Base-by-base conservation (phyloP, 2,329 filamentous ascomycete genomes). In the Penicillium sp. region DNA sequence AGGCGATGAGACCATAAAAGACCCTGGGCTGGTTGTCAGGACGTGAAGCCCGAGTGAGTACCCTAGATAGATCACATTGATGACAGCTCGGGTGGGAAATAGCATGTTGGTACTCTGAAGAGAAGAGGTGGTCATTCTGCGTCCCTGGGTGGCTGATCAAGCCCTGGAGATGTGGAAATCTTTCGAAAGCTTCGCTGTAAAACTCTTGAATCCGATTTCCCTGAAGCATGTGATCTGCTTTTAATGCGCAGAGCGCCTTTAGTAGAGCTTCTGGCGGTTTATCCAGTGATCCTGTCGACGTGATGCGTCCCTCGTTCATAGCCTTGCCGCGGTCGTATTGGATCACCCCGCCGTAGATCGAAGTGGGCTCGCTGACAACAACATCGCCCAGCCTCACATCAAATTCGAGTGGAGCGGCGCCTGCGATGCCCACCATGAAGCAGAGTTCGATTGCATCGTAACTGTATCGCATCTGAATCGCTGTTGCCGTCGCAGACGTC, bases 391-490 rank as follows among this genome's bases (percentile, higher is more conserved):
- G 30, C 7, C 57, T 38, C 17, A 60, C 48, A 41, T 60, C 57
- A n/a, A 15, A 17, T 58, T 73, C 69, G 21, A 58, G 58, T 1
- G 73, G 73, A 1, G 70, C 70, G 4, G 72, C 74, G 17, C 73
- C 74, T 1, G 71, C 74, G 45, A 74, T 71, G 0, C 72, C 73
- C 2, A 75, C 71, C 66, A 76, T 66, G 52, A 76, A 59, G 13
- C 68, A 59, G 17, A 69, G 61, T 1, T 60, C 64, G 19, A 76
- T 58, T 1, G 38, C 31, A 0, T 67, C 55, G 41, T 75, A 77
- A 8, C 65, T 71, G 3, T 63, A 53, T 21, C 56, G 38, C 66
- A 76, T 67, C 2, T 51, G 38, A 3, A 44, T 35, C 7, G 23
- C 49, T 1, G 50, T 51, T n/a, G 49, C 44, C 17, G 57, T 51